Conservation (phyloP, 805 yeast species). For the Kuraishia piskuri region DNA sequence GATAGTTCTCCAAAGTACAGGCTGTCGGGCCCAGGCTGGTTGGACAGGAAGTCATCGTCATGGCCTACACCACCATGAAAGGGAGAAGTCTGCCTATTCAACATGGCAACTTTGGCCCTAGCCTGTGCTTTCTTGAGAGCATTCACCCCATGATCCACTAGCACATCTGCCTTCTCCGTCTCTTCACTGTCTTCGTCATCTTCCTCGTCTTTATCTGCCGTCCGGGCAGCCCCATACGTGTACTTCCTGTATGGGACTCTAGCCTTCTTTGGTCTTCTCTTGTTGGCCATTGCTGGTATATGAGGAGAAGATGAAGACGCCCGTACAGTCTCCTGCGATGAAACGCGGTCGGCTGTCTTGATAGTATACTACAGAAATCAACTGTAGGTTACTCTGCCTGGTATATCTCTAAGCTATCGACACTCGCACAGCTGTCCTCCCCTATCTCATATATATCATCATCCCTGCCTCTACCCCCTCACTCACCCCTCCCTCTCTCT, state of each 20-base stretch:
- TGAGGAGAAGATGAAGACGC: not conserved
- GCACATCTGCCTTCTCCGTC: constrained; percentile 11
- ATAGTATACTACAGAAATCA: not conserved
- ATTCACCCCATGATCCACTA: constrained; percentile 25
- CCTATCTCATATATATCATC: not conserved
- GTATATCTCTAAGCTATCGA: too few relatives aligned
- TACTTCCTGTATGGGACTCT: constrained; percentile 67
- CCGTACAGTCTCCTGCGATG: not conserved
- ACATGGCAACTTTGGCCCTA: constrained; percentile 1
- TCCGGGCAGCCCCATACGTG: constrained; percentile 38
- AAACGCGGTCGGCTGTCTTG: not conserved
- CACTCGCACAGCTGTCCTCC: not conserved
- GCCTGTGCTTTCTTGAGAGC: constrained; percentile 26
- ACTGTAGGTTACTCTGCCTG: not conserved
- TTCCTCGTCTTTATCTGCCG: constrained; percentile 15
- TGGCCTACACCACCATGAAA: not conserved
- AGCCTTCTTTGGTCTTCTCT: constrained; percentile 75
- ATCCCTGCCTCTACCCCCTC: not conserved
- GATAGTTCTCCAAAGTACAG: not conserved
- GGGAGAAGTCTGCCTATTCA: not conserved
- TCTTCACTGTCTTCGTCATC: constrained; percentile 22
- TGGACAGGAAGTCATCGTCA: not conserved
- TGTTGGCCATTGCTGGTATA: constrained; percentile 70
- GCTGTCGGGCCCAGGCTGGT: not conserved
- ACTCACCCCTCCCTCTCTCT: not conserved